These are phyloP conservation scores for Aspergillus aculeatus DNA, from an alignment of 2,329 filamentous ascomycete genomes.

Conservation along the genomic window DNA sequence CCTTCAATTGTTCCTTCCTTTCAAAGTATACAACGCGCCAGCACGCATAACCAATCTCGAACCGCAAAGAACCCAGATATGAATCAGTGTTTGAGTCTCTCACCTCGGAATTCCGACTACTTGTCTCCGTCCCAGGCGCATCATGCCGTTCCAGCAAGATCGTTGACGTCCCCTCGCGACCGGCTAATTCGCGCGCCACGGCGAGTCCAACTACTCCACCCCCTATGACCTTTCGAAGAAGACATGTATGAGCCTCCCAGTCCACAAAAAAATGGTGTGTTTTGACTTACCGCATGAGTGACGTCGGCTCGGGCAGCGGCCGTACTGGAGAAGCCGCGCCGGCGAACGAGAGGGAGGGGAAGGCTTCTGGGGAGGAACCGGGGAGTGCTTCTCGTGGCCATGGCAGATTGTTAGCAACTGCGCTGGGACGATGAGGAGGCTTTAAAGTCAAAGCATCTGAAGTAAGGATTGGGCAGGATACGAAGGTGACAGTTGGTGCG, in stretches of 20 bases:
- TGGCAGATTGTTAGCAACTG: neutral
- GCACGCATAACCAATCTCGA: no score
- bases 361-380: constrained; percentile 10
- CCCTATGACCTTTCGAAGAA: constrained; percentile 56
- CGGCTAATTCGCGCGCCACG: constrained; percentile 69
- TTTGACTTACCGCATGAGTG: constrained; percentile 55
- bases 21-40: no score
- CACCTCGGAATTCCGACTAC: constrained; percentile 83
- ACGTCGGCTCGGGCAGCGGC: constrained; percentile 53
- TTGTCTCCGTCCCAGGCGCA: constrained; percentile 78
- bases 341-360: constrained; percentile 16
- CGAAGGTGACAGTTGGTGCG: neutral
- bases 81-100: neutral
- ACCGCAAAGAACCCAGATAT: no score
- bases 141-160: constrained; percentile 79
- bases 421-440: neutral
- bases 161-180: constrained; percentile 60
- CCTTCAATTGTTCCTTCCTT: no score
- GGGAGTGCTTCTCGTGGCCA: constrained; percentile 16
- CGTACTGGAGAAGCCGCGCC: constrained; percentile 46
- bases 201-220: constrained; percentile 77
- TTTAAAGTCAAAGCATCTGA: no score
- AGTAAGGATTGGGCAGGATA: neutral
- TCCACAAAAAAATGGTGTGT: neutral
- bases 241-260: neutral